A percentile compares a stretch with the other conserved stretches of the same genome.
Conservation (phyloP, 2,329 filamentous ascomycete genomes). For the Incumbomyces delicatus region DNA sequence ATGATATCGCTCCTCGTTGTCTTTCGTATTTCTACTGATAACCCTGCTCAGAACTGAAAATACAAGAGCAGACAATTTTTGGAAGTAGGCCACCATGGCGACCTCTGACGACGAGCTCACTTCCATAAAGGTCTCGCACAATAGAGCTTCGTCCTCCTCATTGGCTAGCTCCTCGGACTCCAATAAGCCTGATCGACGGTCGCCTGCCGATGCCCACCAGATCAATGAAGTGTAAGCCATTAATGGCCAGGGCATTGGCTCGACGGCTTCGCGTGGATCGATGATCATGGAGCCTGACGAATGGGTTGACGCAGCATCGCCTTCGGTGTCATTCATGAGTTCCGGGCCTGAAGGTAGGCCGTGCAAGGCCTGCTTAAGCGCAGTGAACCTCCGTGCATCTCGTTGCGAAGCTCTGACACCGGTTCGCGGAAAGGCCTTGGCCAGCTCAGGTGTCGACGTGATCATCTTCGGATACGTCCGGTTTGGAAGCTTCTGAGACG, state of each 20-base stretch:
- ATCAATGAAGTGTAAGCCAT: constrained; percentile 55
- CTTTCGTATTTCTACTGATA: constrained; percentile 28
- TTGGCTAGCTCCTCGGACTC: constrained; percentile 44
- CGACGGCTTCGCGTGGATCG: constrained; percentile 39
- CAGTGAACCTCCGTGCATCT: constrained; percentile 69
- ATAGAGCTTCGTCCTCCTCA: constrained; percentile 29
- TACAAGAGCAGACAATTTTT: constrained; percentile 37
- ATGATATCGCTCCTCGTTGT: constrained; percentile 12
- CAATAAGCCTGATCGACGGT: constrained; percentile 44
- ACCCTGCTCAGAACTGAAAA: constrained; percentile 31
- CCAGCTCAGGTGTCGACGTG: constrained; percentile 30
- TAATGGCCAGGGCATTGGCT: constrained; percentile 50
- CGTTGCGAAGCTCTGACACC: constrained; percentile 78
- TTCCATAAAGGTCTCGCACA: neutral
- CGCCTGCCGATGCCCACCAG: constrained; percentile 59
- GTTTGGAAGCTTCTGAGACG: constrained; percentile 44
- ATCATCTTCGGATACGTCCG: constrained; percentile 70
- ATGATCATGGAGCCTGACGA: constrained; percentile 28
- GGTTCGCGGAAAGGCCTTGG: constrained; percentile 42
- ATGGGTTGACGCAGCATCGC: constrained; percentile 27
- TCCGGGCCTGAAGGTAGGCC: constrained; percentile 13
- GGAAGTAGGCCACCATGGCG: constrained; percentile 42
- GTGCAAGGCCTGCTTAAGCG: constrained; percentile 54
- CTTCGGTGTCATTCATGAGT: constrained; percentile 20
- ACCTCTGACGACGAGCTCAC: constrained; percentile 28